These are phyloP conservation scores for Sporobolomyces phaffii DNA, from an alignment of 768 basidiomycete species.

Conservation along the genomic window DNA sequence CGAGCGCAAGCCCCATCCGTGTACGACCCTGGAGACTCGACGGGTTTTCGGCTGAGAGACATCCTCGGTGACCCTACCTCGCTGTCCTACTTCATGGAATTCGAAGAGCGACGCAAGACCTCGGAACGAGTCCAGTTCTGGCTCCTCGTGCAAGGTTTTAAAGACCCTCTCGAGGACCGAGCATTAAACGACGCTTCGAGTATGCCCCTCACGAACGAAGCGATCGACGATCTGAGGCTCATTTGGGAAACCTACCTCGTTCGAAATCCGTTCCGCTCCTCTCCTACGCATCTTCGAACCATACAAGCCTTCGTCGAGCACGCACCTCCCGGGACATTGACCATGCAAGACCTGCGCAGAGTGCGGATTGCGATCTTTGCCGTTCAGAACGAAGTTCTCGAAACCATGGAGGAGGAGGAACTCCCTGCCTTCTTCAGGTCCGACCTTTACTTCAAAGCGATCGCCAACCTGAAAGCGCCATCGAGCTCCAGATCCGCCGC, in stretches of 20 bases:
- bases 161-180: constrained; percentile 83
- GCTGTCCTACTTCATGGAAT: constrained; percentile 94
- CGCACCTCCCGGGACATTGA: constrained; percentile 31
- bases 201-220: constrained; percentile 54
- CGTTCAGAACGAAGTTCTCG: constrained; percentile 77
- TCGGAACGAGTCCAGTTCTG: constrained; percentile 91
- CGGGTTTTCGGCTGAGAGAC: constrained; percentile 60
- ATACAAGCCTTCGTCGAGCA: constrained; percentile 62
- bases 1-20: constrained; percentile 42
- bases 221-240: constrained; percentile 81
- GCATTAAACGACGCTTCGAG: constrained; percentile 53
- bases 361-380: constrained; percentile 74
- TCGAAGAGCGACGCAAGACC: constrained; percentile 83
- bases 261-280: constrained; percentile 54
- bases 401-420: constrained; percentile 77
- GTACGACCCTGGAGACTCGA: constrained; percentile 41
- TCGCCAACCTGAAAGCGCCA: constrained; percentile 47
- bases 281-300: constrained; percentile 61
- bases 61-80: constrained; percentile 82
- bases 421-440: constrained; percentile 82
- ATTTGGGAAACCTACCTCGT: constrained; percentile 84
- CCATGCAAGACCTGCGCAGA: constrained; percentile 50
- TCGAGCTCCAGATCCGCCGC: background rate
- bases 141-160: constrained; percentile 95
- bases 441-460: constrained; percentile 85